phyloP scores from a whole-genome alignment of 225 moss, liverwort and hornwort genomes.

The Pseudoscleropodium purum region DNA sequence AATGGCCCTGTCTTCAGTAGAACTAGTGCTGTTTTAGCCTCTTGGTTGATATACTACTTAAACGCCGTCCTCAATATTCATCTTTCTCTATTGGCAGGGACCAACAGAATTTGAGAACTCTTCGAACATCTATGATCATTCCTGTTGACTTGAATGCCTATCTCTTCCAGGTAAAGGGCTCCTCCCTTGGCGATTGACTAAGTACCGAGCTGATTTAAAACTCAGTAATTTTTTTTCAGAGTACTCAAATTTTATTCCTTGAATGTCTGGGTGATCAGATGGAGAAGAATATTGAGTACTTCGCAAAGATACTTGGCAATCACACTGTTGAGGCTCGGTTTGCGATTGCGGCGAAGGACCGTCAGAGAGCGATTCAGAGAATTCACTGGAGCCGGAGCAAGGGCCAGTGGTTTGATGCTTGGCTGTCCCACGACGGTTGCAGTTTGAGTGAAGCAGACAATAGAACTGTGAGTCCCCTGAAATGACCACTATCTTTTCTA shows the following conservation, averaged over 20 bases:
- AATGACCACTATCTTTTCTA: neutral
- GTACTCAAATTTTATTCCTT: neutral
- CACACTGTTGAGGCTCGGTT: slow-evolving; percentile 14
- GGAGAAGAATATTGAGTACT: slow-evolving; percentile 44
- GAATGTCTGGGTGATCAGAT: slow-evolving; percentile 16
- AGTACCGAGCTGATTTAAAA: neutral
- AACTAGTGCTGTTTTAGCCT: neutral
- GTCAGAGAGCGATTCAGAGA: slow-evolving; percentile 31
- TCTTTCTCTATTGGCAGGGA: slow-evolving; percentile 16
- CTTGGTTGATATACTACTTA: neutral
- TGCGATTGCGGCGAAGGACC: slow-evolving; percentile 14
- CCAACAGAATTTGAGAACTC: slow-evolving; percentile 36
- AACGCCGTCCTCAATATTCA: neutral
- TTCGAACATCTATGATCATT: slow-evolving; percentile 51
- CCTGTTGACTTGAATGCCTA: slow-evolving; percentile 42
- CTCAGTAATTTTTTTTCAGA: neutral
- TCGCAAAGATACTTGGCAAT: slow-evolving; percentile 27
- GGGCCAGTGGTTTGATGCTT: slow-evolving; percentile 47
- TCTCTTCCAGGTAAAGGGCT: slow-evolving; percentile 29
- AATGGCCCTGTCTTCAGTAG: neutral
- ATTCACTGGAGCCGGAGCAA: slow-evolving; percentile 36
- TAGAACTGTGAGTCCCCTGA: slow-evolving; percentile 21
- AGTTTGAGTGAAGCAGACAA: slow-evolving; percentile 21
- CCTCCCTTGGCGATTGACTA: neutral
- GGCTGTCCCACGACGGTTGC: slow-evolving; percentile 24